These are phyloP conservation scores for Elongisporangium undulatum DNA, from an alignment of 352 stramenopile genomes.

Conservation along the genomic window DNA sequence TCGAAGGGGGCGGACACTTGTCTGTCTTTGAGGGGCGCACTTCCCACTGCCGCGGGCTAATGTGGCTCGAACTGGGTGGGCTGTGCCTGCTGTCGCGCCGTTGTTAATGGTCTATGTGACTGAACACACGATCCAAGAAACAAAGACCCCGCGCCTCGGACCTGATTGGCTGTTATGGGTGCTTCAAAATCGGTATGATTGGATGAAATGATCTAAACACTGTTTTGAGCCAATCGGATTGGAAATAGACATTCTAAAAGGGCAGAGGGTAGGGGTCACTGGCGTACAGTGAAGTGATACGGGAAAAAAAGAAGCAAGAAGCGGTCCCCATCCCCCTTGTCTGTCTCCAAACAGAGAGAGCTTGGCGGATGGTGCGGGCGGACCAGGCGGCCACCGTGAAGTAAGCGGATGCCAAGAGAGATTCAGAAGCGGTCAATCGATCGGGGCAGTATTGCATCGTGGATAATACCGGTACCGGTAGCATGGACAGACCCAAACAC, in stretches of 20 bases:
- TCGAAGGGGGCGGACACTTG: background rate
- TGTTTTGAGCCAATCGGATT: slow-evolving; percentile 1
- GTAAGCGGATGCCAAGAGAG: background rate
- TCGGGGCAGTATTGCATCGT: background rate
- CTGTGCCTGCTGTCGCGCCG: background rate
- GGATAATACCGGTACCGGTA: too few relatives aligned
- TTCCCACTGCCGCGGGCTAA: background rate
- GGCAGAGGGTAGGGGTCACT: slow-evolving; percentile 1
- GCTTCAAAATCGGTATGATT: background rate
- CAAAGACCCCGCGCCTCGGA: background rate
- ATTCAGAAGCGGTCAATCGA: background rate
- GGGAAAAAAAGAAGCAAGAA: background rate
- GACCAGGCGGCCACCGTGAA: background rate
- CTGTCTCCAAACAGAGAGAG: background rate
- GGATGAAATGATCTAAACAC: background rate
- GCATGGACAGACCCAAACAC: too few relatives aligned
- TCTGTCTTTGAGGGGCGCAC: background rate
- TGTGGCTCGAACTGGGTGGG: background rate
- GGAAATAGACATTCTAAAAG: background rate
- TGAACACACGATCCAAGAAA: background rate
- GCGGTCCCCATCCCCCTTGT: background rate
- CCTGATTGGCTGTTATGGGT: background rate
- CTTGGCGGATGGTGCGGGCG: background rate
- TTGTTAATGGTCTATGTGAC: background rate
- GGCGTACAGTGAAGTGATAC: background rate